Evolutionary conservation across 2,329 filamentous ascomycete species (phyloP), one percentile per base, ranked within the genome.

Genomic region (Lasiodiplodia sp.): DNA sequence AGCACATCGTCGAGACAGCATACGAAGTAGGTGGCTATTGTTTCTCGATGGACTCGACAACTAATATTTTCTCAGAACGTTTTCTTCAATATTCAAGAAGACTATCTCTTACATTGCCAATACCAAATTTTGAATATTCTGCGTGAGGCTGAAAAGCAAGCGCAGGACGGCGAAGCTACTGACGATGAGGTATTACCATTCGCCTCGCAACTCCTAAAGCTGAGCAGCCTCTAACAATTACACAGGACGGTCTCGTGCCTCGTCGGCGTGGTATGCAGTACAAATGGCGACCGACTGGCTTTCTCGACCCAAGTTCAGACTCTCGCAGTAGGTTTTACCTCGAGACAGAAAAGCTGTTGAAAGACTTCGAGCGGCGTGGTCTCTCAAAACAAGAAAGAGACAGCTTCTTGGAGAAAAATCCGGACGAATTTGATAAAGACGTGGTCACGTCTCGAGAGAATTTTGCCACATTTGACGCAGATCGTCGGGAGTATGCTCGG

Each of bases 381-480:
- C 21, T 74, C 76, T 58, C 72, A 65, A 67, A 72, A 55, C 57
- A 72, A 52, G 71, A 72, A 66, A 72, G 74, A 11, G 70, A 66
- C 28, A 60, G 69, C 10, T 78, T 77, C 69, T 71, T 77, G 23
- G 71, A 71, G 5, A 69, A 73, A 18, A 69, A 80, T 25, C 4
- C n/a, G 14, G 73, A 76, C 18, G 79, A 79, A 34, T 73, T 74
- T n/a, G 72, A 76, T 25, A 71, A 74, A 25, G 53, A 72, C 53
- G 70, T 75, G 28, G 70, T 70, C 49, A 47, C 56, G 47, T 65
- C 66, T 7, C 40, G 65, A 38, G 69, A 71, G 11, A 75, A 76
- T 7, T 84, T 84, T 70, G 82, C 82, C 7, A 74, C 75, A 40
- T 83, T 80, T 72, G 79, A 80, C 71, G 77, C 76, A 14, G 76